Evolutionary conservation across 257 asterid species (phyloP), one percentile per base, ranked within the genome.

Genomic region (Ilex asprella): DNA sequence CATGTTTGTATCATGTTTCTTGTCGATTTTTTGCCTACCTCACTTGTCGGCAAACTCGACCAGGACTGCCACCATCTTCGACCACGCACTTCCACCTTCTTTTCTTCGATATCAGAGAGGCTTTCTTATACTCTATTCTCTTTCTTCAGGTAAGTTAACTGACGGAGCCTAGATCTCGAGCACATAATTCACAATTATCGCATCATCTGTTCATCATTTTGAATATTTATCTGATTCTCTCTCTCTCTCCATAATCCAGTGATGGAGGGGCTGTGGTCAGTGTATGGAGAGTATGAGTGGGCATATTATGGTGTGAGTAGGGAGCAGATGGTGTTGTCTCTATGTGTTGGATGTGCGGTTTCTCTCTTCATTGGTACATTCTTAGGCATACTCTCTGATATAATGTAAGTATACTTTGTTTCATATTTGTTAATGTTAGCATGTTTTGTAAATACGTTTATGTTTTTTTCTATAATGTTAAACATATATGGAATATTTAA

Each of bases 231-330:
- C 66, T 70, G 14, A 55, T 72, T 69, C 12, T 46, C 15, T 57
- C 14, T 57, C 14, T 58, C 52, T 58, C 27, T 21, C 27, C 27
- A 21, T 51, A 61, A 35, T 30, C 53, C 61, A 87, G 96, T 79
- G 71, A 72, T 83, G 78, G 84, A 87, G 77, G 96, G 99, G 54
- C 71, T 86, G 55, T 79, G 84, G 87, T 67, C 73, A 16, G 83
- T 87, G 84, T 84, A 82, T 72, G 96, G 97, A 14, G 99, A 93
- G 81, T 78, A 76, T 75, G 97, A 87, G 65, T 71, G 76, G 79
- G 79, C 67, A 10, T 81, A 76, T 72, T 84, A 79, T 69, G 94
- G 95, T 35, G 51, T 81, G 70, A 69, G 76, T 70, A 88, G 78
- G 69, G 92, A 84, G 66, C 79, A 84, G 74, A 82, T 87, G 87